A percentile compares a stretch with the other conserved stretches of the same genome.
These are phyloP conservation scores for Lachnellula cervina DNA, from an alignment of 2,329 filamentous ascomycete species.

Conservation along the genomic window DNA sequence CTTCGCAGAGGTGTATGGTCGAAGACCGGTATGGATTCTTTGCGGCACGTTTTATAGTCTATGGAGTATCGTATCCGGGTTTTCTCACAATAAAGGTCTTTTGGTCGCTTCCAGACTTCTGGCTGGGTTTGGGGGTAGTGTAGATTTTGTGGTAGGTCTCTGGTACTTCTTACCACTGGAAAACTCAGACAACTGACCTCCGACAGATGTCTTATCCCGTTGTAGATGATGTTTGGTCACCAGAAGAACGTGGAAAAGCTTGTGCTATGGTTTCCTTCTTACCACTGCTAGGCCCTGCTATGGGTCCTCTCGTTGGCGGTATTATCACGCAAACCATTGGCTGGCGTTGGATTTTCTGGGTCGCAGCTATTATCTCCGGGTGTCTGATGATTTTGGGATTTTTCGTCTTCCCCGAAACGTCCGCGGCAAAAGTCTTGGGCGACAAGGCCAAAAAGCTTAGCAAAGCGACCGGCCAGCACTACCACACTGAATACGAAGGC, in stretches of 20 bases:
- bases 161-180: no score
- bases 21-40: constrained; percentile 53
- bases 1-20: constrained; percentile 54
- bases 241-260: constrained; percentile 56
- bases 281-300: constrained; percentile 57
- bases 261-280: constrained; percentile 56
- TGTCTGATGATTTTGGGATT: constrained; percentile 44
- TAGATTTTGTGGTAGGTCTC: constrained; percentile 40
- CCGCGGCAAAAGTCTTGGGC: constrained; percentile 51
- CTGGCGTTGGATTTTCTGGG: constrained; percentile 20
- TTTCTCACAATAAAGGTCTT: constrained; percentile 44
- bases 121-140: constrained; percentile 52
- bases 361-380: constrained; percentile 43
- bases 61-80: constrained; percentile 49
- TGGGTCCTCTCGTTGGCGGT: constrained; percentile 34
- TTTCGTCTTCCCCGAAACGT: constrained; percentile 53
- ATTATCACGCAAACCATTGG: constrained; percentile 34
- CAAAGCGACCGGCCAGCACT: constrained; percentile 39
- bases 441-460: constrained; percentile 45
- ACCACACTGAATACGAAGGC: background rate
- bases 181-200: no score
- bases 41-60: constrained; percentile 48
- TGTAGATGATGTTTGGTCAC: constrained; percentile 49
- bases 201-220: constrained; percentile 34
- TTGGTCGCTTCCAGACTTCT: constrained; percentile 55